phyloP scores from a whole-genome alignment of 257 asterid genomes.

The Mentha longifolia region DNA sequence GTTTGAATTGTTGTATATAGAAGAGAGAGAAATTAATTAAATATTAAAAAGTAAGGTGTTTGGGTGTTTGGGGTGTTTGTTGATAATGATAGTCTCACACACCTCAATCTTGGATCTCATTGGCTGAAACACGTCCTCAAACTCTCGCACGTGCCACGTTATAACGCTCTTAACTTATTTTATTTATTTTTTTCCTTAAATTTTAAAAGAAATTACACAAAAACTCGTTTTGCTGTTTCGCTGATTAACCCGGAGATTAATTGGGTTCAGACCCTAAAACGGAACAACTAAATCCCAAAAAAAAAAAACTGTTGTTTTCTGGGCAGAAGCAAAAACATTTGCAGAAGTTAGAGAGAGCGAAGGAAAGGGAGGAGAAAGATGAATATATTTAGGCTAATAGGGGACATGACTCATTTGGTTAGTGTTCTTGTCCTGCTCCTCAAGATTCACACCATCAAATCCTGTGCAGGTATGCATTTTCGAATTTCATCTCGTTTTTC shows the following conservation, averaged over 20 bases:
- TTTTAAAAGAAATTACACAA: background rate
- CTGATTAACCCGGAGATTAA: constrained; percentile 30
- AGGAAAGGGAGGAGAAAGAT: constrained; percentile 45
- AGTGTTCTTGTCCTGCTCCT: constrained; percentile 92
- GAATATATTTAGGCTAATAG: constrained; percentile 85
- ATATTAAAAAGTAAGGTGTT: no score
- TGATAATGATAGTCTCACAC: no score
- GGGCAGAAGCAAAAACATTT: constrained; percentile 22
- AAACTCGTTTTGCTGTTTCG: background rate
- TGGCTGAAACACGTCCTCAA: constrained; percentile 35
- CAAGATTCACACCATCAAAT: constrained; percentile 91
- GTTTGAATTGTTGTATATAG: no score
- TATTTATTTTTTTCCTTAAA: no score
- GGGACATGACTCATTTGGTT: constrained; percentile 90
- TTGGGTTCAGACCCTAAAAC: background rate
- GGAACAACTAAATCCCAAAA: background rate
- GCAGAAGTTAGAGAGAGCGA: constrained; percentile 17
- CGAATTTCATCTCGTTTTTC: background rate
- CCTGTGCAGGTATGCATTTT: constrained; percentile 73
- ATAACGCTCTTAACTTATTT: no score
- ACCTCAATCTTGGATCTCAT: constrained; percentile 31
- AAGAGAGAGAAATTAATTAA: no score
- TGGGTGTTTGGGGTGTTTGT: no score
- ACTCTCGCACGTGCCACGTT: constrained; percentile 28
- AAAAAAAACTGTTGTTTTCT: constrained; percentile 33